A percentile compares a stretch with the other conserved stretches of the same genome.
Conservation (phyloP, 1,284 basidiomycete species). For the Sanghuangporus baumii region DNA sequence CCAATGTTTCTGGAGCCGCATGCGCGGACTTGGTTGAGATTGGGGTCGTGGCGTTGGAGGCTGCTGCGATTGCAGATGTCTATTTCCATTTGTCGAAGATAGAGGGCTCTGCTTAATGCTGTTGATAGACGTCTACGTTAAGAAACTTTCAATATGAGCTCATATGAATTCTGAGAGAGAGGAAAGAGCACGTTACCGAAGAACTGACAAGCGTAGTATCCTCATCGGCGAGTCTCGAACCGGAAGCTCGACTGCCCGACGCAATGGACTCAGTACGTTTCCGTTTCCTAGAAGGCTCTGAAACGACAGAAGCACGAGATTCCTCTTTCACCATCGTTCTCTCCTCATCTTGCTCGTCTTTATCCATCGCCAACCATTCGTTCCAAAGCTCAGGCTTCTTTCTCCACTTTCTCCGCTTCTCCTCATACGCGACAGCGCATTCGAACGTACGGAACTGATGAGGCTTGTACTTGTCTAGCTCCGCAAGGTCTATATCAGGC, state of each 20-base stretch:
- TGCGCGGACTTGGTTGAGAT: background rate
- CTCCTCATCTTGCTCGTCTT: background rate
- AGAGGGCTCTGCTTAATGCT: background rate
- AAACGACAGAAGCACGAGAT: background rate
- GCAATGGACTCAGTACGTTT: background rate
- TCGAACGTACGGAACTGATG: constrained; percentile 14
- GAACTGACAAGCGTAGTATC: background rate
- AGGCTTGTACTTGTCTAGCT: background rate
- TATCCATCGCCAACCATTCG: constrained; percentile 1
- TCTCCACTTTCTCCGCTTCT: constrained; percentile 1
- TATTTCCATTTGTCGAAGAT: no score
- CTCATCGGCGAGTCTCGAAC: background rate
- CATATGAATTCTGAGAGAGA: background rate
- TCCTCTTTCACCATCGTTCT: background rate
- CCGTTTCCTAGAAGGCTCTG: background rate
- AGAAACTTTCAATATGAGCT: background rate
- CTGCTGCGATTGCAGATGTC: no score
- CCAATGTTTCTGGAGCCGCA: constrained; percentile 5
- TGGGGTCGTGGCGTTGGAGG: background rate
- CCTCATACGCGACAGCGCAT: constrained; percentile 4
- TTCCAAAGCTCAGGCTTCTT: background rate
- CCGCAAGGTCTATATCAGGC: background rate
- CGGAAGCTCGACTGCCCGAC: background rate
- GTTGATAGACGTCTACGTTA: background rate
- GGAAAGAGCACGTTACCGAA: background rate